Base-by-base conservation (phyloP, 345 rosid genomes). In the Eucalyptus caleyi region DNA sequence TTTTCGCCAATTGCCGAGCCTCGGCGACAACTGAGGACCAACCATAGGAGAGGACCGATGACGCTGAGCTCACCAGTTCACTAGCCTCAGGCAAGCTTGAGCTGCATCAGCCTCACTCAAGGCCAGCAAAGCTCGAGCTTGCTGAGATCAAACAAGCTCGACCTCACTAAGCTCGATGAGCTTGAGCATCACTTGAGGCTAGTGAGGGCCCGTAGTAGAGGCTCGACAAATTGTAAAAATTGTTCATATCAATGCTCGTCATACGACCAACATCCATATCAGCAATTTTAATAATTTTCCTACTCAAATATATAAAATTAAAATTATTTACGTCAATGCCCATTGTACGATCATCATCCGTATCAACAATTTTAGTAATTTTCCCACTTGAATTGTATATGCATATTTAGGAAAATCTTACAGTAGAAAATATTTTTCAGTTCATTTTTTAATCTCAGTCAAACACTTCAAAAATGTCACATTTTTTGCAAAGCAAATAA, bases 321-420 rank as follows among this genome's bases (percentile, higher is more conserved):
- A 9, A 56, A 24, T 24, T 56, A 24, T 56, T 26, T 56, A 10
- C 10, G 62, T 56, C 30, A 23, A 24, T 26, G 13, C 14, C 6
- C 62, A 1, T 56, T 11, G 14, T 0, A 56, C 1, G 0, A 24
- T 24, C 6, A 9, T 1, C 62, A 24, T 10, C 0, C 1, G 3
- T 24, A 26, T 56, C 30, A 24, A 11, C 30, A 56, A 24, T 56
- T 56, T 56, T 11, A 24, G 6, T 56, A 56, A 56, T 24, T 56
- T 24, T 56, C 30, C 62, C 1, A 0, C 62, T 23, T 56, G 62
- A 10, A 56, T 56, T 10, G 13, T 24, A 24, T 56, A 56, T 56
- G 30, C 6, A 9, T 56, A 24, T 24, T 56, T 56, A 23, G 13
- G 1, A 56, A 56, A 56, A 23, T 56, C 62, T 56, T 56, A 24